phyloP scores from a whole-genome alignment of 176 grass and related monocot species.

The Miscanthus lutarioriparius region DNA sequence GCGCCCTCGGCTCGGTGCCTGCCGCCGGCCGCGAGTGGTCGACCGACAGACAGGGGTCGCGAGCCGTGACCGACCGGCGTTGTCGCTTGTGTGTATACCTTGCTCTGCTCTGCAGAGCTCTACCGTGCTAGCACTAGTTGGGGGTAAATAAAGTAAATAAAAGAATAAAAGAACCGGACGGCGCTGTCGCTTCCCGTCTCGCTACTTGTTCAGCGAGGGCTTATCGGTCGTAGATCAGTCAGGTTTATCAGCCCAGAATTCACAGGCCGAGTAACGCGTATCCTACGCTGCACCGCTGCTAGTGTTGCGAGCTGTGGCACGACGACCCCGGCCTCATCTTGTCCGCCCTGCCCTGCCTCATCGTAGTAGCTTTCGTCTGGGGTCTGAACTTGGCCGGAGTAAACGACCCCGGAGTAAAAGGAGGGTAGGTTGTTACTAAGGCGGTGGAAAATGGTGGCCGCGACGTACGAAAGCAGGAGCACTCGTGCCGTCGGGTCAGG shows the following conservation, averaged over 20 bases:
- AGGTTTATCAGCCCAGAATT: too few species aligned
- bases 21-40: not conserved
- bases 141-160: too few species aligned
- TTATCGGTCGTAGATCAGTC: too few species aligned
- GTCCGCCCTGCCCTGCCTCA: not conserved
- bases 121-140: not conserved
- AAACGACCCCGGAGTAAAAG: not conserved
- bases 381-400: not conserved
- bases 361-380: not conserved
- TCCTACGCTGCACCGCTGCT: not conserved
- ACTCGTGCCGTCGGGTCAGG: not conserved
- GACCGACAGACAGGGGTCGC: slow-evolving; percentile 31
- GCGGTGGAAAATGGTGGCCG: not conserved
- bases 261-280: not conserved
- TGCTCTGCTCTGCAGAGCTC: too few species aligned
- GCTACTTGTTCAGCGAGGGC: too few species aligned
- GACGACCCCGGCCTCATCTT: not conserved
- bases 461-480: not conserved
- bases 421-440: not conserved
- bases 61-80: slow-evolving; percentile 37
- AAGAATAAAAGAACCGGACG: not conserved
- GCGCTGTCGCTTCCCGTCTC: slow-evolving; percentile 25
- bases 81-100: slow-evolving; percentile 14
- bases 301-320: not conserved
- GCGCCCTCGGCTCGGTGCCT: not conserved